These are phyloP conservation scores for Tetradesmus lagerheimii DNA, from an alignment of 139 green algal species.

Conservation along the genomic window DNA sequence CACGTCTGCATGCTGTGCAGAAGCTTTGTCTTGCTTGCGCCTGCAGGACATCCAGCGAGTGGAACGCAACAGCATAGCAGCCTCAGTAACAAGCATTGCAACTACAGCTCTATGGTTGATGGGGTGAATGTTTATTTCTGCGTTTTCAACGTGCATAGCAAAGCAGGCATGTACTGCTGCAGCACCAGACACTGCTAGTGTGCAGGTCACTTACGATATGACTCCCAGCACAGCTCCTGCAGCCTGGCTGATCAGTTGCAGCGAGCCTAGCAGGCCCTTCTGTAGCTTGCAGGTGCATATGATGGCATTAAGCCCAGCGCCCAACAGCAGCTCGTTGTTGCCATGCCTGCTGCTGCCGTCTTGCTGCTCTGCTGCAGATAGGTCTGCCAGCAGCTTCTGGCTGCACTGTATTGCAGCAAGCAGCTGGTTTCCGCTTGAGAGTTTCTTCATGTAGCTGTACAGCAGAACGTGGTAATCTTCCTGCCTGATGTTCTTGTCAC, in stretches of 20 bases:
- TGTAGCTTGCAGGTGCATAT: slow-evolving; percentile 41
- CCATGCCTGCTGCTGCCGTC: not conserved
- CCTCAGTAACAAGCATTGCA: too few relatives aligned
- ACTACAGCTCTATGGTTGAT: too few relatives aligned
- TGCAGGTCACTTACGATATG: not conserved
- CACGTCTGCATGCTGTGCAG: slow-evolving; percentile 44
- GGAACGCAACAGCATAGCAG: not conserved
- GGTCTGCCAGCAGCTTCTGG: slow-evolving; percentile 32
- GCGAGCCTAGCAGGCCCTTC: not conserved
- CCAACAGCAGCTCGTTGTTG: slow-evolving; percentile 29
- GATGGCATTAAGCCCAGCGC: slow-evolving; percentile 6
- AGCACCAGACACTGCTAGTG: not conserved
- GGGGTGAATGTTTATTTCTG: not conserved
- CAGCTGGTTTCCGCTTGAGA: slow-evolving; percentile 21
- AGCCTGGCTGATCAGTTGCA: not conserved
- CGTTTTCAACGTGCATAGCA: not conserved
- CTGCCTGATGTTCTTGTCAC: not conserved
- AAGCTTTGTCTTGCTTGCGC: not conserved
- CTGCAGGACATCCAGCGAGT: not conserved
- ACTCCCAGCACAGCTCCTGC: not conserved
- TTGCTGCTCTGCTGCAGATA: not conserved
- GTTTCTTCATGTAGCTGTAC: slow-evolving; percentile 56
- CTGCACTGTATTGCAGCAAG: slow-evolving; percentile 48
- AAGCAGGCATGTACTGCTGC: not conserved
- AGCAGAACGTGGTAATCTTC: slow-evolving; percentile 47